Base-by-base conservation (phyloP, 2,329 filamentous ascomycete species). In the Ceratocystis ficicola region DNA sequence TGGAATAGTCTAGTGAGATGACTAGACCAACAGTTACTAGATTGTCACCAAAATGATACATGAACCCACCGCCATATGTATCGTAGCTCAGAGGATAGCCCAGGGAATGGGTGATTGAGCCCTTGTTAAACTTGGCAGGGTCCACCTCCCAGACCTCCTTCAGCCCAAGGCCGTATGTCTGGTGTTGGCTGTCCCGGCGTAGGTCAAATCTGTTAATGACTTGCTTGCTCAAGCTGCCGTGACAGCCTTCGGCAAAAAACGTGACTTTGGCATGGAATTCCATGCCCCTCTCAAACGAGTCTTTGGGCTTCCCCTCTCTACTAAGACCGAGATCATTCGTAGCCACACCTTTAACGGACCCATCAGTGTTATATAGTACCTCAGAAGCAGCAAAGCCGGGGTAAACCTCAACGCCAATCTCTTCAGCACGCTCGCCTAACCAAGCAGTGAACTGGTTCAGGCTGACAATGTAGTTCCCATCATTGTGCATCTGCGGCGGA, bases 31-130 rank as follows among this genome's bases (percentile, higher is more conserved):
- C 81, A 70, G 86, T 91, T 68, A 99, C 93, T 71, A 97, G 83
- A 76, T 97, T 99, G 71, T 99, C 93, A 46, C 92, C 94, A 75
- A 97, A 99, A 76, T 99, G 94, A 73, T 99, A 99, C 89, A 99
- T 92, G 86, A 91, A 99, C n/a, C 89, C 91, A 70, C 94, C 94
- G 70, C 94, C 94, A 74, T 99, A 99, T 7, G 92, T 94, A 73
- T 97, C 88, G 71, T 81, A 84, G 17, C 90, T 84, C 57, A 99
- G 77, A 22, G 94, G 94, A 73, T 95, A 97, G 22, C 94, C 94
- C 86, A 99, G 85, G 3, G 90, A 89, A 78, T 99, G 94, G 3
- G 86, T 84, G 59, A 97, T 84, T 70, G 93, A 80, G 64, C 94
- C 94, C 73, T 88, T 88, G 68, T 87, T 81, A 77, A 96, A 97